Base-by-base conservation (phyloP, 345 rosid species). In the Moringa oleifera region DNA sequence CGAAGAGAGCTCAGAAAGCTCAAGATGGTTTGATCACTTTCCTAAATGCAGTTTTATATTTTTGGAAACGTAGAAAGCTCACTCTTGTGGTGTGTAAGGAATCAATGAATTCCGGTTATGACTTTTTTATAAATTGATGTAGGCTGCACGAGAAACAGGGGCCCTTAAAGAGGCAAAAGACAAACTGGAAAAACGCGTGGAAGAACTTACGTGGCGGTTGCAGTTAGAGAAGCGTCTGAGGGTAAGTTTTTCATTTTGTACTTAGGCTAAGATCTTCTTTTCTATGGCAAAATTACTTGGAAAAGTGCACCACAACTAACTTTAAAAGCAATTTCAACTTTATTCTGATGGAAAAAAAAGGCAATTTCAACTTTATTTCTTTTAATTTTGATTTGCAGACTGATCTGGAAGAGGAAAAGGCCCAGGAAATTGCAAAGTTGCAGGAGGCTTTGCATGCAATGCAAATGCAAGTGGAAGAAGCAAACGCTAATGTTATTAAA, bases 121-220 rank as follows among this genome's bases (percentile, higher is more conserved):
- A 65, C 73, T 20, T 69, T 63, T 41, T 8, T 56, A 21, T 61
- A 45, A 33, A 73, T 70, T 78, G 47, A 69, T 71, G 52, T 78
- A 94, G 99, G 97, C 96, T 33, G 80, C 96, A 28, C 82, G 88
- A 64, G 99, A 94, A 73, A 94, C 99, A 2, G 97, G 97, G 36
- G 97, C 99, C 62, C 96, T 94, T 36, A 85, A 90, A 84, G 99
- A 91, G 82, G 96, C 96, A 18, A 94, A 91, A 70, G 97, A 91
- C 87, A 94, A 94, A 76, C 80, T 94, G 66, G 99, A 94, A 68
- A 94, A 94, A 80, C 97, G 97, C 45, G 97, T 90, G 57, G 99
- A 94, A 71, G 97, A 94, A 71, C 77, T 94, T 56, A 88, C 96
- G 69, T 94, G 97, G 97, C 92, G 99, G 53, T 74, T 94, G 75